A percentile compares a stretch with the other conserved stretches of the same genome.
These are phyloP conservation scores for Amniculicola lignicola DNA, from an alignment of 495 filamentous ascomycete species.

Conservation along the genomic window DNA sequence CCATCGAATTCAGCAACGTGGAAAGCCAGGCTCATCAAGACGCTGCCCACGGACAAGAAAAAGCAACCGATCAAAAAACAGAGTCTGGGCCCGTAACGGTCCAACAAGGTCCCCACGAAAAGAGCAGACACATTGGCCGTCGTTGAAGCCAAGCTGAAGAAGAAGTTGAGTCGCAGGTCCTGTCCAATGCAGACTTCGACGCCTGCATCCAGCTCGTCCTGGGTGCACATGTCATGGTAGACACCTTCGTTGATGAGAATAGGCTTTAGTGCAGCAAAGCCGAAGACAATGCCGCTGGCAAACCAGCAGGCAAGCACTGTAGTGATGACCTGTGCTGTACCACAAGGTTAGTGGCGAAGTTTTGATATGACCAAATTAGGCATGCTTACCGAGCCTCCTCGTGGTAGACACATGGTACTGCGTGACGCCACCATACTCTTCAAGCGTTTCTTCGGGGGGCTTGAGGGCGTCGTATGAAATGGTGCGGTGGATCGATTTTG, in stretches of 20 bases:
- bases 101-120: constrained; percentile 77
- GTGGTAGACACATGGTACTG: constrained; percentile 32
- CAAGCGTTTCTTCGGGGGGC: constrained; percentile 21
- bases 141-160: constrained; percentile 38
- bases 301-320: constrained; percentile 30
- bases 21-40: constrained; percentile 67
- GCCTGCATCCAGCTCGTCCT: constrained; percentile 14
- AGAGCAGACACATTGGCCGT: constrained; percentile 66
- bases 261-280: constrained; percentile 34
- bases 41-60: constrained; percentile 64
- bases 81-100: constrained; percentile 74
- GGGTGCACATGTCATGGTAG: constrained; percentile 24
- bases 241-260: constrained; percentile 34
- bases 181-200: constrained; percentile 30
- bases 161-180: constrained; percentile 39
- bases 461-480: constrained; percentile 37
- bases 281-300: constrained; percentile 33
- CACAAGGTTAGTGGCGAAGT: neutral
- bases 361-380: constrained; percentile 8
- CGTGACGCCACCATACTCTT: constrained; percentile 30
- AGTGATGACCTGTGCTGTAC: constrained; percentile 28
- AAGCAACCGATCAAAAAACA: constrained; percentile 68
- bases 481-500: constrained; percentile 24
- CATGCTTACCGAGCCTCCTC: constrained; percentile 30
- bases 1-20: constrained; percentile 60